These are phyloP conservation scores for Puccinia brachypodii DNA, from an alignment of 1,284 basidiomycete genomes.

Conservation along the genomic window DNA sequence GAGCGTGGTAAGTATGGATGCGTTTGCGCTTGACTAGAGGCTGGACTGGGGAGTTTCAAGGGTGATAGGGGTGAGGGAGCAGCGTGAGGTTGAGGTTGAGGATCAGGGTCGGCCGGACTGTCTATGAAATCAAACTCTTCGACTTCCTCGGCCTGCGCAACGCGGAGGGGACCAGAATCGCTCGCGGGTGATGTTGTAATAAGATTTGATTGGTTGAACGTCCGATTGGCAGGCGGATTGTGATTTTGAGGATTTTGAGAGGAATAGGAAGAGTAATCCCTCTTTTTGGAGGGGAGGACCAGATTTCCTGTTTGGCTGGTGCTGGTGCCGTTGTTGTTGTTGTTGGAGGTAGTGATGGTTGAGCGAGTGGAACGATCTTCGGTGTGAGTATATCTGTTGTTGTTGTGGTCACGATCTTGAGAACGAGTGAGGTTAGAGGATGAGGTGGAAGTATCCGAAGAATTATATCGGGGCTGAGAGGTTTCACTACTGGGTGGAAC, in stretches of 20 bases:
- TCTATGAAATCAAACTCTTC: conserved; percentile 47
- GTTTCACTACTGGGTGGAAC: conserved; percentile 12
- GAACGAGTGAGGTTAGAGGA: conserved; percentile 6
- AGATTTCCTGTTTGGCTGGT: background rate
- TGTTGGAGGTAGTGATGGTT: background rate
- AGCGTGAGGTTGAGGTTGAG: conserved; percentile 11
- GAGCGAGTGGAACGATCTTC: background rate
- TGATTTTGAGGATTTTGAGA: conserved; percentile 9
- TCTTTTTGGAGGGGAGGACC: conserved; percentile 12
- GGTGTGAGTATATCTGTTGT: background rate
- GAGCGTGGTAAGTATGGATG: background rate
- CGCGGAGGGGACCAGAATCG: conserved; percentile 27
- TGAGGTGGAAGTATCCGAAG: conserved; percentile 18
- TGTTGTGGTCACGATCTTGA: conserved; percentile 18
- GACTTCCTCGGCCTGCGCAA: conserved; percentile 41
- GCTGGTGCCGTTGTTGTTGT: background rate
- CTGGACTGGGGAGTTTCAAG: conserved; percentile 34
- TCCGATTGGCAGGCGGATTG: background rate
- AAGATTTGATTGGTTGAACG: conserved; percentile 14
- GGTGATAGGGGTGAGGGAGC: conserved; percentile 17
- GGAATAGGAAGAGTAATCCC: conserved; percentile 5
- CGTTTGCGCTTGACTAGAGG: background rate
- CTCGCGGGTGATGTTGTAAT: conserved; percentile 34
- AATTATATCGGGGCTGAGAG: conserved; percentile 7
- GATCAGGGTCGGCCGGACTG: conserved; percentile 44